Evolutionary conservation across 2,329 filamentous ascomycete genomes (phyloP).

Genomic region (Talaromyces albobiverticillius): DNA sequence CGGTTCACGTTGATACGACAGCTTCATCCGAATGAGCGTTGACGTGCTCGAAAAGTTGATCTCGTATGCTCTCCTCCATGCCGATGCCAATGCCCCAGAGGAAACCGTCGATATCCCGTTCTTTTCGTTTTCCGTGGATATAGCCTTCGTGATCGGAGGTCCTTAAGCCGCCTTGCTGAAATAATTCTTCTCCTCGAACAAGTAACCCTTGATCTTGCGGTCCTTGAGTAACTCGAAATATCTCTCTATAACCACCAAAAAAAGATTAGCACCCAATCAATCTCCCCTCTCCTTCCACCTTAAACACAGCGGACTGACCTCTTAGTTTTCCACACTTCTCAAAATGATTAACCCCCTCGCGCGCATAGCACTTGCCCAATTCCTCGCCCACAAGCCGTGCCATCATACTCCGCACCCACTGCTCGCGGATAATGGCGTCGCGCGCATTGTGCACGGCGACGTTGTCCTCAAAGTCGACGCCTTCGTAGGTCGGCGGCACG

Average conservation of each 20-base stretch:
- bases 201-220: slow-evolving; percentile 61
- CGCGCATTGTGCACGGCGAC: slow-evolving; percentile 61
- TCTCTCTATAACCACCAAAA: slow-evolving; percentile 49
- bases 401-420: slow-evolving; percentile 70
- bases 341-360: slow-evolving; percentile 65
- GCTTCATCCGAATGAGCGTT: too few relatives aligned
- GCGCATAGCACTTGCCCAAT: slow-evolving; percentile 64
- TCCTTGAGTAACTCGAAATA: slow-evolving; percentile 64
- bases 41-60: too few relatives aligned
- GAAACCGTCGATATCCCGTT: too few relatives aligned
- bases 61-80: too few relatives aligned
- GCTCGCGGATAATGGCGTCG: slow-evolving; percentile 64
- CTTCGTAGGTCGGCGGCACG: slow-evolving; percentile 64
- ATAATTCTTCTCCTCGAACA: slow-evolving; percentile 64
- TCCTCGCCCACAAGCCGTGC: slow-evolving; percentile 63
- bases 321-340: slow-evolving; percentile 66
- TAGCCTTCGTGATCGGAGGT: too few relatives aligned
- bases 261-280: neutral
- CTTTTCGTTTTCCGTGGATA: too few relatives aligned
- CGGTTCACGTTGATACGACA: too few relatives aligned
- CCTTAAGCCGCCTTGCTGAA: slow-evolving; percentile 36
- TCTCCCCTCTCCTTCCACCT: neutral
- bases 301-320: slow-evolving; percentile 47
- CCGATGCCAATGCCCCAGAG: too few relatives aligned
- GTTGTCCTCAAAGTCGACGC: slow-evolving; percentile 66